Percentiles rank a stretch among this genome's conserved stretches.
Conservation (phyloP, 2,329 filamentous ascomycete genomes). For the Saccharata proteae region DNA sequence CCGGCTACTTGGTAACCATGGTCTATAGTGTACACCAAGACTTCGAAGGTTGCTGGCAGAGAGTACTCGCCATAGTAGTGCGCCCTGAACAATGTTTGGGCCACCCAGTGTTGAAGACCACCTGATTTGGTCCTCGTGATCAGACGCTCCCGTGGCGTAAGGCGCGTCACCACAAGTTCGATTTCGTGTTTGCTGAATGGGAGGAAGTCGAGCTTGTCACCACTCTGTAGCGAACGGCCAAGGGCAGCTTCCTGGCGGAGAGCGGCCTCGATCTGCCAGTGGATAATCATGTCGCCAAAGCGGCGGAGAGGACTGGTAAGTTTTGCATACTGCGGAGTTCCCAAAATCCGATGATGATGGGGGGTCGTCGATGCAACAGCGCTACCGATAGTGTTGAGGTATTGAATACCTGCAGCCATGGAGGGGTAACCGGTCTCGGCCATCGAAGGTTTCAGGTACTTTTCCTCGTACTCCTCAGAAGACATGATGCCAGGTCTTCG, state of each 20-base stretch:
- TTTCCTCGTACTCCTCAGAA: conserved; percentile 14
- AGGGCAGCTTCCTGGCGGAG: conserved; percentile 42
- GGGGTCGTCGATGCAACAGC: conserved; percentile 35
- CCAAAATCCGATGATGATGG: conserved; percentile 38
- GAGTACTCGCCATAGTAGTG: conserved; percentile 41
- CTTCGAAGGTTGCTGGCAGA: conserved; percentile 36
- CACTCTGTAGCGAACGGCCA: conserved; percentile 26
- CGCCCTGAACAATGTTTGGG: conserved; percentile 45
- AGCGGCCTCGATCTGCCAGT: conserved; percentile 54
- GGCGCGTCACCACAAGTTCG: conserved; percentile 35
- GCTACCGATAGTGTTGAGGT: conserved; percentile 28
- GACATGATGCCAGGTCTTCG: conserved; percentile 12
- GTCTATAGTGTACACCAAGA: conserved; percentile 14
- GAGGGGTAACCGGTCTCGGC: conserved; percentile 24
- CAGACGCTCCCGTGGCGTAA: conserved; percentile 32
- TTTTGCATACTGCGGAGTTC: conserved; percentile 42
- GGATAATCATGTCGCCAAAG: conserved; percentile 47
- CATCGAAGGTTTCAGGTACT: conserved; percentile 25
- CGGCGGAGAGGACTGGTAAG: conserved; percentile 50
- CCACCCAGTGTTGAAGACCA: conserved; percentile 36
- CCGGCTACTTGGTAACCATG: not conserved
- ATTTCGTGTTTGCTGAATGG: conserved; percentile 39
- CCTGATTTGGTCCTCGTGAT: conserved; percentile 25
- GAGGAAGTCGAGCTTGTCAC: conserved; percentile 21
- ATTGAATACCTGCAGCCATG: conserved; percentile 27